Percentiles rank a stretch among this genome's conserved stretches.
Conservation (phyloP, 257 asterid species). For the Salvia miltiorrhiza region DNA sequence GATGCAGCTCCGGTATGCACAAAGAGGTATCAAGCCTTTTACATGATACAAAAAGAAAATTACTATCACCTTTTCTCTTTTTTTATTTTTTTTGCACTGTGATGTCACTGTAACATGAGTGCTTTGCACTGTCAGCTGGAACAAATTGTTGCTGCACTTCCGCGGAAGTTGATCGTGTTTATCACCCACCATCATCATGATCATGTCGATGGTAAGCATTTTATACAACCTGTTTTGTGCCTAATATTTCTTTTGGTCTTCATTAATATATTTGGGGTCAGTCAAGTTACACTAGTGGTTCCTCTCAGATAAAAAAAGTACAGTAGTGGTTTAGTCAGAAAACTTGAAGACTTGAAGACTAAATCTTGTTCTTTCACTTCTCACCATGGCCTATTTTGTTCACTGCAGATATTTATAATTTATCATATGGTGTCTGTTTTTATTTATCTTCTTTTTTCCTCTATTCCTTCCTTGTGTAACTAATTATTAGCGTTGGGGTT, state of each 20-base stretch:
- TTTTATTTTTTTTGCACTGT: slow-evolving; percentile 1
- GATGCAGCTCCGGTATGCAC: slow-evolving; percentile 71
- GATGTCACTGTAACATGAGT: slow-evolving; percentile 20
- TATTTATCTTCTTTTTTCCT: background rate
- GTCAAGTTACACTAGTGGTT: background rate
- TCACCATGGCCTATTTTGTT: background rate
- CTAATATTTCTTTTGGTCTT: background rate
- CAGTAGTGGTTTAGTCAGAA: background rate
- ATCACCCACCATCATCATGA: slow-evolving; percentile 95
- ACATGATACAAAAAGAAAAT: background rate
- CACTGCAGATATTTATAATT: background rate
- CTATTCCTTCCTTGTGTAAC: slow-evolving; percentile 6
- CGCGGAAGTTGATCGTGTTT: slow-evolving; percentile 71
- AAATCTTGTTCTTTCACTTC: background rate
- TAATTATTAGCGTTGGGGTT: slow-evolving; percentile 1
- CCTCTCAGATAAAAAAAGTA: background rate
- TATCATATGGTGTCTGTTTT: background rate
- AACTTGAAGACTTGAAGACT: background rate
- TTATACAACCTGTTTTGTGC: background rate
- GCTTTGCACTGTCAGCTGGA: slow-evolving; percentile 54
- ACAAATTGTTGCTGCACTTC: slow-evolving; percentile 72
- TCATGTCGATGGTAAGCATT: slow-evolving; percentile 83
- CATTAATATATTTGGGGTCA: background rate
- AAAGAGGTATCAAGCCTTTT: slow-evolving; percentile 52
- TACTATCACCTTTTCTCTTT: background rate